Percentiles rank a stretch among this genome's conserved stretches.
phyloP scores from a whole-genome alignment of 441 rosid species.

The Gossypium schwendimanii region DNA sequence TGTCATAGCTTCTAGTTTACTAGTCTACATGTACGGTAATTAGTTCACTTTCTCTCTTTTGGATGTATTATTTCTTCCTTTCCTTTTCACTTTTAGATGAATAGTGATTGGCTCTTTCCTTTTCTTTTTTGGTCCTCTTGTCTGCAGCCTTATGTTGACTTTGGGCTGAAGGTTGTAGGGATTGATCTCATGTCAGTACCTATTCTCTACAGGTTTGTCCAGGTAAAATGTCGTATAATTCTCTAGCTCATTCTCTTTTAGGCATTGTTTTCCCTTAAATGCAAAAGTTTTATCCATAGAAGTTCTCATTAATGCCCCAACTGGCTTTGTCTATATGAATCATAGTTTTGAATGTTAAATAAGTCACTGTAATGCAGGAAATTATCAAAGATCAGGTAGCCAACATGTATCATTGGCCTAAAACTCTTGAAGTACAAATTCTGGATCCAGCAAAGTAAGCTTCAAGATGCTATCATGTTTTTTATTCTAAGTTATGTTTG shows the following conservation, averaged over 20 bases:
- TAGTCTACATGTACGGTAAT: background rate
- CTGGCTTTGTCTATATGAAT: background rate
- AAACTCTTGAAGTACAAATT: slow-evolving; percentile 60
- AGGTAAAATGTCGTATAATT: slow-evolving; percentile 35
- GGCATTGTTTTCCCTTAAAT: background rate
- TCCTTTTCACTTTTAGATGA: background rate
- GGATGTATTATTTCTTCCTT: background rate
- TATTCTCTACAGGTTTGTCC: slow-evolving; percentile 81
- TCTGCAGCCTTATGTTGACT: slow-evolving; percentile 90
- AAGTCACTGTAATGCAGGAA: slow-evolving; percentile 44
- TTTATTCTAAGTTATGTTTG: background rate
- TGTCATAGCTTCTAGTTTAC: background rate
- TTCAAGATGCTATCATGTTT: slow-evolving; percentile 5
- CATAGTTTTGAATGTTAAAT: background rate
- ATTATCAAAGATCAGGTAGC: slow-evolving; percentile 87
- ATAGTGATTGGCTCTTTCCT: background rate
- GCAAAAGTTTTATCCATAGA: background rate
- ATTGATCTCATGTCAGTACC: slow-evolving; percentile 98
- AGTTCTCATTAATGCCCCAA: background rate
- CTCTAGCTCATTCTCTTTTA: slow-evolving; percentile 7
- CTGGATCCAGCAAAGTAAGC: slow-evolving; percentile 76
- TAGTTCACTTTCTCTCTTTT: background rate
- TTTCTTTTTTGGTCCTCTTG: background rate
- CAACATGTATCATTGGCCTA: slow-evolving; percentile 94
- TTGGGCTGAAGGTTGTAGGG: slow-evolving; percentile 84